These are phyloP conservation scores for Serendipita vermifera DNA, from an alignment of 768 basidiomycete genomes.

Conservation along the genomic window DNA sequence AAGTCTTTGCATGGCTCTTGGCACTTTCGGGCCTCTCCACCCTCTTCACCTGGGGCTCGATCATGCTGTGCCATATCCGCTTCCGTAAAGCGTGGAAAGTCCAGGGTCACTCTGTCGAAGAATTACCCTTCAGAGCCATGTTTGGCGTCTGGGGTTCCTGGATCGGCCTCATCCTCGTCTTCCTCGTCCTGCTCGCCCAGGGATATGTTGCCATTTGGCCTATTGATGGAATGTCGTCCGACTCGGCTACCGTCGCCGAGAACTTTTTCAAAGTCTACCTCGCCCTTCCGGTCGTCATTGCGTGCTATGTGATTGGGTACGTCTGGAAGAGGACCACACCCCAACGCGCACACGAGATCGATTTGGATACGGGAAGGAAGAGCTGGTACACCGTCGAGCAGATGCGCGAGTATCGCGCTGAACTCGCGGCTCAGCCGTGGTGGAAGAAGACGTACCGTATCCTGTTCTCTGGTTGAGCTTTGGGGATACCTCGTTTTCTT, in stretches of 20 bases:
- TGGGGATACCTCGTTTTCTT: no score
- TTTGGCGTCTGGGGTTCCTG: background rate
- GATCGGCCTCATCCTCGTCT: background rate
- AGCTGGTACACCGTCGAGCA: slow-evolving; percentile 3
- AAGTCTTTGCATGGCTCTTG: slow-evolving; percentile 46
- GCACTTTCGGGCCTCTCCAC: slow-evolving; percentile 55
- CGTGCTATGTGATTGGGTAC: background rate
- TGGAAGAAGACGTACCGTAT: slow-evolving; percentile 1
- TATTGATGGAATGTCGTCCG: background rate
- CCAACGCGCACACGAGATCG: background rate
- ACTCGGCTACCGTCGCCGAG: background rate
- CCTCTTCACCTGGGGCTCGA: slow-evolving; percentile 53
- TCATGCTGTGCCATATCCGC: slow-evolving; percentile 43
- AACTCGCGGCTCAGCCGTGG: background rate
- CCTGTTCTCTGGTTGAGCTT: background rate
- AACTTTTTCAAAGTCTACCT: background rate
- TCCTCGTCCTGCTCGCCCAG: background rate
- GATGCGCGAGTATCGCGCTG: background rate
- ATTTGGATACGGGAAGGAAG: background rate
- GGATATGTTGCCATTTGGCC: slow-evolving; percentile 3
- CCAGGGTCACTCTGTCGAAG: slow-evolving; percentile 37
- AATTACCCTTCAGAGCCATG: slow-evolving; percentile 37
- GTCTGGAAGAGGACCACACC: background rate
- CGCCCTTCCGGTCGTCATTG: background rate
- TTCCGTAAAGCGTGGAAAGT: slow-evolving; percentile 49